Evolutionary conservation across 106 monocot genomes (phyloP), one percentile per base, ranked within the genome.

Genomic region (Allium sativum): DNA sequence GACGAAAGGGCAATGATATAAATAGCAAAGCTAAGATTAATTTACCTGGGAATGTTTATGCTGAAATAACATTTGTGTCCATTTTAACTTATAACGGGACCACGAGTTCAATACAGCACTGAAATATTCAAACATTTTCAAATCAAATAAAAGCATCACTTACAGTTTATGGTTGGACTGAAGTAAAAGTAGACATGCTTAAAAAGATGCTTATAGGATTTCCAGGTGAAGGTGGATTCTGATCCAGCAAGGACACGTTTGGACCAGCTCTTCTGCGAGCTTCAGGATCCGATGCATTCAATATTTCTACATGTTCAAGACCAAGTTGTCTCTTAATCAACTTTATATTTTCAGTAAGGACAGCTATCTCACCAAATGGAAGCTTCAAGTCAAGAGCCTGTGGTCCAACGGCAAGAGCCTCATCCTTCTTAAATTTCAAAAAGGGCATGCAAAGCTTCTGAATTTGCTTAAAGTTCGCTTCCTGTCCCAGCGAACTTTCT

Each of bases 391-490:
- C 89, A 18, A 93, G 68, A 9, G 93, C 93, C 41, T 82, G 88
- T 46, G 64, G 48, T 17, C 93, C 93, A 18, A 94, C 79, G 16
- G 74, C 51, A 40, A 73, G 57, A 5, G 77, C 79, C 45, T 94
- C 93, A 41, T 94, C 93, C 68, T 85, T 89, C 63, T 94, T 94
- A 51, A 83, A 86, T 73, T 72, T 89, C 42, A 93, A 14, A 65
- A 89, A 94, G 31, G 93, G 82, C 93, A 93, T 83, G 73, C 93
- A 93, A 13, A 80, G 78, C 55, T 86, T 93, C 69, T 89, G 82
- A 21, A 93, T 75, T 72, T 89, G 79, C 67, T 85, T 84, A 48
- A 81, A 76, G 14, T 80, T 75, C 11, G 69, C 31, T 70, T 73
- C 70, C 46, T 82, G 67, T 21, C 79, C 93, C 9, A 93, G 15